Conservation (phyloP, 257 asterid species). For the Solanum chaucha region DNA sequence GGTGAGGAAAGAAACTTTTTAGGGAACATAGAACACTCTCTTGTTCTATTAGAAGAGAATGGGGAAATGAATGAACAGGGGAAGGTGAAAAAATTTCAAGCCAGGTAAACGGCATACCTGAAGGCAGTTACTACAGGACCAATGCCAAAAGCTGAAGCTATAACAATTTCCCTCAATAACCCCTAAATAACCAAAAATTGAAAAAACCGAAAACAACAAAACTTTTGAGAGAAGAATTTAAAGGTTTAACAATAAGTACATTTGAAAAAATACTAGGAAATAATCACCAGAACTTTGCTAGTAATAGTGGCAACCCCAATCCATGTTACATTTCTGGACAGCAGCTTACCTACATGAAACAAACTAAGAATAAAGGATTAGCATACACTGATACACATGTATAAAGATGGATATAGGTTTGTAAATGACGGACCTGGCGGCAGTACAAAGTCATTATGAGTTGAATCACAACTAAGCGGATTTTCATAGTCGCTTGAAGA, state of each 20-base stretch:
- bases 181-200: constrained; percentile 18
- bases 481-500: background rate
- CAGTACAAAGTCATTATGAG: background rate
- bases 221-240: background rate
- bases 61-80: background rate
- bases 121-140: constrained; percentile 30
- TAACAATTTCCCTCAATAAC: constrained; percentile 22
- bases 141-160: constrained; percentile 33
- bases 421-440: background rate
- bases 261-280: background rate
- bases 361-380: background rate
- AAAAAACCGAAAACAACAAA: background rate
- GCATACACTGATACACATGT: background rate
- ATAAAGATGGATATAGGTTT: background rate
- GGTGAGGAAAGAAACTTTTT: background rate
- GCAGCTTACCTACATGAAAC: constrained; percentile 6
- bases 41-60: background rate
- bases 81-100: background rate
- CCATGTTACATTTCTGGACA: constrained; percentile 16
- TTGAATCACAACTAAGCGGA: background rate
- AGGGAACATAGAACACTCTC: background rate
- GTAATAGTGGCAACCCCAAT: constrained; percentile 29
- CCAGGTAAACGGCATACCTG: constrained; percentile 2
- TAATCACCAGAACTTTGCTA: constrained; percentile 33
- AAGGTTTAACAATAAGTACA: background rate